phyloP scores from a whole-genome alignment of 139 green algal species.

The Coccomyxa sp. region DNA sequence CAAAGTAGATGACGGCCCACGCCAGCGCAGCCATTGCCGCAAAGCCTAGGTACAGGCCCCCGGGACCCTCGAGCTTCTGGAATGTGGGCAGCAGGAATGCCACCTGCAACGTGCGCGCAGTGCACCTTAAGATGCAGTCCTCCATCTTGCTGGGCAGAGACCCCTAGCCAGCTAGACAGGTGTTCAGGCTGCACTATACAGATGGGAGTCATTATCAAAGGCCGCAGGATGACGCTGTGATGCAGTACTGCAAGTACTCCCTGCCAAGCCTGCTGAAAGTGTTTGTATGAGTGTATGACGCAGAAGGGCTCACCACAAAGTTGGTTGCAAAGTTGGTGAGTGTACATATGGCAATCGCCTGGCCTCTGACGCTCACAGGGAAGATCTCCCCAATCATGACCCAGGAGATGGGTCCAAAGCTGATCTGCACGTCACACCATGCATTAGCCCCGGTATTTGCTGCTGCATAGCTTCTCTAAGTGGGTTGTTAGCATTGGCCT shows the following conservation, averaged over 20 bases:
- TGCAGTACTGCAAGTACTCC: too few relatives aligned
- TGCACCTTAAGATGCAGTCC: too few relatives aligned
- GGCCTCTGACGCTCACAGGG: conserved; percentile 61
- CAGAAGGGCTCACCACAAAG: conserved; percentile 55
- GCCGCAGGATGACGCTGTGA: too few relatives aligned
- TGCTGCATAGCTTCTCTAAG: too few relatives aligned
- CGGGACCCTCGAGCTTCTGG: conserved; percentile 57
- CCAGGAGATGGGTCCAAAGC: conserved; percentile 91
- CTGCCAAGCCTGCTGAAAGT: too few relatives aligned
- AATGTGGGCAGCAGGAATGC: conserved; percentile 59
- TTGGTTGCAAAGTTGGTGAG: conserved; percentile 91
- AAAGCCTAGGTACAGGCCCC: conserved; percentile 75
- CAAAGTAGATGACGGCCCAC: conserved; percentile 64
- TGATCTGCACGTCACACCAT: conserved; percentile 43
- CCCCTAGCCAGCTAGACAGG: too few relatives aligned
- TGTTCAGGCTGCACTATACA: too few relatives aligned
- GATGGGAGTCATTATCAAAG: too few relatives aligned
- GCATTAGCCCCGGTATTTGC: too few relatives aligned
- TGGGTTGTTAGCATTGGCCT: too few relatives aligned
- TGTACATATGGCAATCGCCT: conserved; percentile 78
- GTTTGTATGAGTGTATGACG: background rate
- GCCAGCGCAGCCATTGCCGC: conserved; percentile 55
- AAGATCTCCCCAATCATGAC: conserved; percentile 87
- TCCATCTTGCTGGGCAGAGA: too few relatives aligned
- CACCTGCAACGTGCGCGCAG: conserved; percentile 19